phyloP scores from a whole-genome alignment of 768 basidiomycete species.

The Porpolomopsis calyptriformis region DNA sequence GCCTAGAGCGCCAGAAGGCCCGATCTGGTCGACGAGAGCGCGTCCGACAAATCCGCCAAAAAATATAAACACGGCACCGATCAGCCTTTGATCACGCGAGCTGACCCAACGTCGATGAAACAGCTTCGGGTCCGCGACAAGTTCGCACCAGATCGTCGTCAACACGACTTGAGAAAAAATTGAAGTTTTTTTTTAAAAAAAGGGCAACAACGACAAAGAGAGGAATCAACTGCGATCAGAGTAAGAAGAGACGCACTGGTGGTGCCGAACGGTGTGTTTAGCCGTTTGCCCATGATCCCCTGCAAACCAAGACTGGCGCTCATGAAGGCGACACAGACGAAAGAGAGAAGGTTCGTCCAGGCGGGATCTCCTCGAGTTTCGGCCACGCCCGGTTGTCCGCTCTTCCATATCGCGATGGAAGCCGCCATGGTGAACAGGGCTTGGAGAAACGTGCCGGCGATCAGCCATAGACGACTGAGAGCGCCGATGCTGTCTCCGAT shows the following conservation, averaged over 20 bases:
- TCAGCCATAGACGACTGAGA: conserved; percentile 66
- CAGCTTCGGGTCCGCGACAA: conserved; percentile 71
- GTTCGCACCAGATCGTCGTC: conserved; percentile 83
- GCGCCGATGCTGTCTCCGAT: conserved; percentile 75
- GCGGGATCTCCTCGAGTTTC: conserved; percentile 47
- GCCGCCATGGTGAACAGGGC: conserved; percentile 65
- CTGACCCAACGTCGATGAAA: conserved; percentile 44
- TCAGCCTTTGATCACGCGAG: conserved; percentile 60
- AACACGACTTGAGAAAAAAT: too few species aligned
- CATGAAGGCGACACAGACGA: conserved; percentile 67
- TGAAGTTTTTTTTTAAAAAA: too few species aligned
- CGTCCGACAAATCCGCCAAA: conserved; percentile 63
- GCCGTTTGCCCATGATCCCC: conserved; percentile 73
- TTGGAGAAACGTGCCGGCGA: conserved; percentile 61
- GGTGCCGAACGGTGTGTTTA: conserved; percentile 71
- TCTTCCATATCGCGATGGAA: conserved; percentile 63
- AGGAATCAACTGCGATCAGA: too few species aligned
- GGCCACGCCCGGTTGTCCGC: conserved; percentile 45
- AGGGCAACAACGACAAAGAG: too few species aligned
- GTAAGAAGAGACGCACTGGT: conserved; percentile 40
- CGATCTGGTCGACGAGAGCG: conserved; percentile 47
- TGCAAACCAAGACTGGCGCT: conserved; percentile 78
- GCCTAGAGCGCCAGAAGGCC: conserved; percentile 55
- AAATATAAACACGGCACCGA: conserved; percentile 62
- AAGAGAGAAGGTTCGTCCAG: conserved; percentile 60